Base-by-base conservation (phyloP, 768 basidiomycete species). In the Leccinum broughii region DNA sequence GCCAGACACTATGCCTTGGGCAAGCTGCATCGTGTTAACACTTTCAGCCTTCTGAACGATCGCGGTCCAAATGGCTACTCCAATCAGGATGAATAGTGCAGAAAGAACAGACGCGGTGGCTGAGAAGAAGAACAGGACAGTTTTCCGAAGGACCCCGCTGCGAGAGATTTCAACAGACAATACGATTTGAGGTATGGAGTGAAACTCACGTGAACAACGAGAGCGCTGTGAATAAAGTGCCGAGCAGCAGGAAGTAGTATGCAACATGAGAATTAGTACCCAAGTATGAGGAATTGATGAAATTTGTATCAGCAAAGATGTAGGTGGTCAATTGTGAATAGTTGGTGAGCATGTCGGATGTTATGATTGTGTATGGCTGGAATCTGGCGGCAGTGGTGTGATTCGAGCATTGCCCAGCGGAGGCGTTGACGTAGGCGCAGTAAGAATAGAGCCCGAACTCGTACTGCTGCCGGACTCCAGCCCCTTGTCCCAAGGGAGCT, bases 401-500 rank as follows among this genome's bases (percentile, higher is more conserved):
- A 66, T 86, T 87, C 32, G 85, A 81, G 71, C 91, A 93, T 53
- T 74, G 80, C 28, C 90, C 91, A 32, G 77, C 77, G 22, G 80
- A 79, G 46, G 75, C 72, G 63, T 85, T 82, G 64, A 88, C 77
- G 66, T 87, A 92, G 66, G 81, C 91, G 66, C 92, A 93, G 70
- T 89, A 84, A 20, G 85, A 84, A 75, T 93, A 93, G 26, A 93
- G 77, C n/a, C 92, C 92, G 63, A 88, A 93, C 60, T 85, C 77
- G 76, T 93, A 93, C 60, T 79, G 73, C 70, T 86, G 82, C 66
- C 91, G 84, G 58, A 93, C 75, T 20, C 92, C 92, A 14, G 77
- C 76, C 51, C 77, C 68, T 52, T 74, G 69, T 52, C 78, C 80
- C 2, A 93, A 82, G 4, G 90, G 85, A 48, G 82, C 80, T 35